These are phyloP conservation scores for Yamadazyma mexicana DNA, from an alignment of 1,139 yeast species.

Conservation along the genomic window DNA sequence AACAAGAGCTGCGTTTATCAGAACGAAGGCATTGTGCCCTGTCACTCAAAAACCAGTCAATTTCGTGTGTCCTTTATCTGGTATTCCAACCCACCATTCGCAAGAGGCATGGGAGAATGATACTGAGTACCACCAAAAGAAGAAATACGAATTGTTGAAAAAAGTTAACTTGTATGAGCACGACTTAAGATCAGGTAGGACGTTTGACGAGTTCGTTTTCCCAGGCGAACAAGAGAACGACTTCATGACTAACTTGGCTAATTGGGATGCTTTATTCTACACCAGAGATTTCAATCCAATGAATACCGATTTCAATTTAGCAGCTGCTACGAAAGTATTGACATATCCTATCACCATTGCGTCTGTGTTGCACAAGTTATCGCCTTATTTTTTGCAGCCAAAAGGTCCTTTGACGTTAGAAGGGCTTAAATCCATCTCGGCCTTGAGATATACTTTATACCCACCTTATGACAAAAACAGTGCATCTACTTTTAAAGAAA, in stretches of 20 bases:
- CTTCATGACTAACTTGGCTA: conserved; percentile 71
- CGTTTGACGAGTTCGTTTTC: conserved; percentile 92
- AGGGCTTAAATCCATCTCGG: conserved; percentile 90
- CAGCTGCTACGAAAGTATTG: conserved; percentile 91
- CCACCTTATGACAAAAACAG: conserved; percentile 60
- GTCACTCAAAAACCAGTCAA: conserved; percentile 79
- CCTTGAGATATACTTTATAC: conserved; percentile 83
- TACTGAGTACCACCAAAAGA: conserved; percentile 63
- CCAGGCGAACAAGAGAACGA: conserved; percentile 82
- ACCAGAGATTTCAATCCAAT: conserved; percentile 91
- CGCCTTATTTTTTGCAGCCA: conserved; percentile 80
- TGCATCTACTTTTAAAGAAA: conserved; percentile 60
- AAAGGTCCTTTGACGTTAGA: conserved; percentile 88
- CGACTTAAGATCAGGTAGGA: conserved; percentile 89
- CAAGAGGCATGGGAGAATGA: conserved; percentile 88
- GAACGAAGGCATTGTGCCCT: conserved; percentile 88
- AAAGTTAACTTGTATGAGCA: conserved; percentile 93
- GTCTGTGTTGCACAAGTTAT: conserved; percentile 74
- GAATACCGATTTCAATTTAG: conserved; percentile 95
- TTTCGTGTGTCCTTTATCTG: conserved; percentile 89
- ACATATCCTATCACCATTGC: conserved; percentile 92
- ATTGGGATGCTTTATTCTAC: conserved; percentile 92
- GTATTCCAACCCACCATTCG: conserved; percentile 94
- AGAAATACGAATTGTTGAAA: conserved; percentile 70
- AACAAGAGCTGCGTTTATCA: conserved; percentile 86